Percentiles rank a stretch among this genome's conserved stretches.
Evolutionary conservation across 2,329 filamentous ascomycete genomes (phyloP).

Genomic region (Aspergillus persii): DNA sequence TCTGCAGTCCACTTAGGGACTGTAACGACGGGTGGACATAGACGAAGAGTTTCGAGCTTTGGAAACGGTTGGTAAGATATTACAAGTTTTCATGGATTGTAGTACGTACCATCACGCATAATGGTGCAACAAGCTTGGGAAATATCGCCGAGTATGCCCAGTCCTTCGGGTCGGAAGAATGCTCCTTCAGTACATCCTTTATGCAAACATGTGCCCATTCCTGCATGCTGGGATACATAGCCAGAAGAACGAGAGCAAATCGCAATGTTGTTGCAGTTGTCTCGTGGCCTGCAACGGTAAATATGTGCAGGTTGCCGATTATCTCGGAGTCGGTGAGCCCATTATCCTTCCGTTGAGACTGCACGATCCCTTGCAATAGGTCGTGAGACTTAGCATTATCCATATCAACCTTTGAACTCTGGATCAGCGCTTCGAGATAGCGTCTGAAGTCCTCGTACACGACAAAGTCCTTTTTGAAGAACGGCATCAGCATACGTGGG

Average conservation of each 20-base stretch:
- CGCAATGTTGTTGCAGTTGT: conserved; percentile 49
- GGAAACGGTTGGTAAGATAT: background rate
- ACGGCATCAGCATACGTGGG: conserved; percentile 18
- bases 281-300: conserved; percentile 54
- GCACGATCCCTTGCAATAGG: conserved; percentile 16
- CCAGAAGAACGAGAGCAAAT: conserved; percentile 45
- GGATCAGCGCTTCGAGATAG: conserved; percentile 17
- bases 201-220: conserved; percentile 48
- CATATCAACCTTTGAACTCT: conserved; percentile 26
- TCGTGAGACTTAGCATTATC: conserved; percentile 1
- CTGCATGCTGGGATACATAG: conserved; percentile 46
- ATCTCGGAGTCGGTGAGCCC: conserved; percentile 38
- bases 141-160: conserved; percentile 40
- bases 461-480: conserved; percentile 33
- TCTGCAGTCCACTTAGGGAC: conserved; percentile 30
- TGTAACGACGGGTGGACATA: conserved; percentile 36
- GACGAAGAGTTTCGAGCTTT: conserved; percentile 42
- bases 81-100: no score
- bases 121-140: conserved; percentile 33
- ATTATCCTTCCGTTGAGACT: conserved; percentile 4
- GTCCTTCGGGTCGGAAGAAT: conserved; percentile 16
- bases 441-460: conserved; percentile 22
- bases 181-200: conserved; percentile 18
- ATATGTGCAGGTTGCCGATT: conserved; percentile 50
- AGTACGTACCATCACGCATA: conserved; percentile 22